Base-by-base conservation (phyloP, 805 yeast species). In the Ascoidea tarda region DNA sequence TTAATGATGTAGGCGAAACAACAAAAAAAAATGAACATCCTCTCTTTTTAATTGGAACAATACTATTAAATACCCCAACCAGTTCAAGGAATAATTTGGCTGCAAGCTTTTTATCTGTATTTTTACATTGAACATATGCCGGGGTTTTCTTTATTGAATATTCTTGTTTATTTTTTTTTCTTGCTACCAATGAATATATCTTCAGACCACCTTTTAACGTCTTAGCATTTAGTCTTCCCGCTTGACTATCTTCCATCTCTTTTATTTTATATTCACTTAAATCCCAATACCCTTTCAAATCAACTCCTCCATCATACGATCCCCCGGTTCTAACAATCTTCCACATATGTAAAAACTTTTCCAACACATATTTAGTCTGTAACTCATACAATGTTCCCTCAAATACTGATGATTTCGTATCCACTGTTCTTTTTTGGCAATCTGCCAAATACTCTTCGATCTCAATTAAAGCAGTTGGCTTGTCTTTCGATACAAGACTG, bases 251-350 rank as follows among this genome's bases (percentile, higher is more conserved):
- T 32, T 16, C 48, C 31, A 46, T n/a, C 32, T 45, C 1, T 42
- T 48, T 21, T n/a, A 42, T 10, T 12, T 46, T 3, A 47, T 53
- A 53, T 16, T 54, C 55, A 5, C 16, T 6, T 6, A 56, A 32
- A 45, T 56, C 50, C 58, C 58, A 56, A 16, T 52, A 46, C n/a
- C 52, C 54, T 12, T 47, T n/a, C 4, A 56, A 31, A 32, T 56
- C 58, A 6, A 56, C 44, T 5, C 58, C 58, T 31, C 51, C 46
- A 44, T 56, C 58, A 44, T 54, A 53, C 4, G 58, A 32, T 4
- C 58, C 58, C 1, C 58, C 58, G n/a, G 48, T 52, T 21, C 52
- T n/a, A 5, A 16, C 32, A 5, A 56, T 46, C 4, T 28, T 38
- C 1, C 32, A 32, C 10, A 53, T 32, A 21, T 46, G n/a, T 16